phyloP scores from a whole-genome alignment of 1,284 basidiomycete genomes.

The Boletus smithii region DNA sequence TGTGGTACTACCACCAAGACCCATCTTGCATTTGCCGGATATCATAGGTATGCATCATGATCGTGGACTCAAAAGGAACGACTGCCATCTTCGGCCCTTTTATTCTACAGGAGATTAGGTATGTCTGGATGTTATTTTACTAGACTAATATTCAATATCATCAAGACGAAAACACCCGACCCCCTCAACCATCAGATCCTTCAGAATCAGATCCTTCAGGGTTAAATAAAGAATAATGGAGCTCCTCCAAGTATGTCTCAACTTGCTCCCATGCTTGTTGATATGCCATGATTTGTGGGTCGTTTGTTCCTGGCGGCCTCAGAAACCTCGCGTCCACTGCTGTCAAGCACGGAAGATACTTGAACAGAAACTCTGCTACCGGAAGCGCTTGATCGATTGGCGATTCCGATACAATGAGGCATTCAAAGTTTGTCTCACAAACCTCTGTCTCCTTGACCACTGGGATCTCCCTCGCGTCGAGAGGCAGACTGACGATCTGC shows the following conservation, averaged over 20 bases:
- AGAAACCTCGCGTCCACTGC: constrained; percentile 5
- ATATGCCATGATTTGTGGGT: neutral
- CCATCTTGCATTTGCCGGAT: too few species aligned
- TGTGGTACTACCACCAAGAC: too few species aligned
- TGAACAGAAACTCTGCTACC: constrained; percentile 17
- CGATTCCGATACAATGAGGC: constrained; percentile 12
- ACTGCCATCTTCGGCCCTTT: too few species aligned
- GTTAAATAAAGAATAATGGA: neutral
- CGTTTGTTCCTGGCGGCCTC: constrained; percentile 1
- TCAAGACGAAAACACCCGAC: too few species aligned
- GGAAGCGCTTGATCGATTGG: constrained; percentile 11
- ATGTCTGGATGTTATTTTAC: too few species aligned
- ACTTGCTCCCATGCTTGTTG: constrained; percentile 5
- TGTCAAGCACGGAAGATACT: constrained; percentile 9
- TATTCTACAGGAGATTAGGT: too few species aligned
- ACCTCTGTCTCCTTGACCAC: neutral
- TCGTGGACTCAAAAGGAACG: too few species aligned
- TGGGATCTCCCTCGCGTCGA: constrained; percentile 19
- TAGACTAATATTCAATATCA: too few species aligned
- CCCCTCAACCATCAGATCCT: too few species aligned
- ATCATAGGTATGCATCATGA: too few species aligned
- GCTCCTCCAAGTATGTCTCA: neutral
- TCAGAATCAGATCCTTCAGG: too few species aligned
- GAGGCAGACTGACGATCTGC: constrained; percentile 2
- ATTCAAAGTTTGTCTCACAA: constrained; percentile 1